These are phyloP conservation scores for Verruconis gallopava DNA, from an alignment of 2,329 filamentous ascomycete species.

Conservation along the genomic window DNA sequence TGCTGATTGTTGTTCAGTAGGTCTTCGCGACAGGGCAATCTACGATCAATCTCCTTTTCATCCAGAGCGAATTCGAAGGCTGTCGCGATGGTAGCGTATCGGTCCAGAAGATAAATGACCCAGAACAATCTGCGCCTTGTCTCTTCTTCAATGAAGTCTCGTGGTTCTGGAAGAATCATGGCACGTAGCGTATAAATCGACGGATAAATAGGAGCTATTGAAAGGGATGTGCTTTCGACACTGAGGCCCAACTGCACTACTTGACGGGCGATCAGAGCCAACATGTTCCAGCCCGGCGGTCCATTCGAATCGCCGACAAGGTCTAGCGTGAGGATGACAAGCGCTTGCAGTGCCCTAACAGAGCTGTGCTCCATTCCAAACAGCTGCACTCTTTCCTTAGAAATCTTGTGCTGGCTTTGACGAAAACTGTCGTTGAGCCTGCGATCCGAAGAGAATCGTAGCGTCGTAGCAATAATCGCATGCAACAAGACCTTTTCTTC, in stretches of 20 bases:
- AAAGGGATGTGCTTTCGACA: conserved; percentile 67
- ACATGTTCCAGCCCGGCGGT: conserved; percentile 81
- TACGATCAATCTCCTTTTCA: conserved; percentile 80
- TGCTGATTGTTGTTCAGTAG: conserved; percentile 72
- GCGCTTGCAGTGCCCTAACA: conserved; percentile 72
- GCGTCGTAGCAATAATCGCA: conserved; percentile 76
- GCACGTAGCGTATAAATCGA: conserved; percentile 84
- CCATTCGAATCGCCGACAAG: conserved; percentile 79
- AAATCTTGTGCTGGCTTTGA: conserved; percentile 62
- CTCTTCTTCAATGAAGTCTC: conserved; percentile 82
- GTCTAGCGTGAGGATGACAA: conserved; percentile 77
- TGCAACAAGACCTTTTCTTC: conserved; percentile 73
- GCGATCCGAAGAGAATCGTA: conserved; percentile 69
- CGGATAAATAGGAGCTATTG: conserved; percentile 63
- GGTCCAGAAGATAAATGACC: conserved; percentile 85
- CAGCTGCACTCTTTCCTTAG: conserved; percentile 74
- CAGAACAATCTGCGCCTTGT: conserved; percentile 75
- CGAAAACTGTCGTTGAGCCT: conserved; percentile 61
- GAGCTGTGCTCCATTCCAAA: conserved; percentile 85
- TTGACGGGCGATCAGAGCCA: conserved; percentile 76
- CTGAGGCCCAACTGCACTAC: conserved; percentile 80
- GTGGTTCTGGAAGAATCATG: conserved; percentile 70
- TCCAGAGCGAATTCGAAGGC: conserved; percentile 85
- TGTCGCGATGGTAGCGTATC: conserved; percentile 81
- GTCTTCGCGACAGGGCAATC: conserved; percentile 75